A percentile compares a stretch with the other conserved stretches of the same genome.
phyloP scores from a whole-genome alignment of 1,284 basidiomycete genomes.

The Microbotryum scabiosae region DNA sequence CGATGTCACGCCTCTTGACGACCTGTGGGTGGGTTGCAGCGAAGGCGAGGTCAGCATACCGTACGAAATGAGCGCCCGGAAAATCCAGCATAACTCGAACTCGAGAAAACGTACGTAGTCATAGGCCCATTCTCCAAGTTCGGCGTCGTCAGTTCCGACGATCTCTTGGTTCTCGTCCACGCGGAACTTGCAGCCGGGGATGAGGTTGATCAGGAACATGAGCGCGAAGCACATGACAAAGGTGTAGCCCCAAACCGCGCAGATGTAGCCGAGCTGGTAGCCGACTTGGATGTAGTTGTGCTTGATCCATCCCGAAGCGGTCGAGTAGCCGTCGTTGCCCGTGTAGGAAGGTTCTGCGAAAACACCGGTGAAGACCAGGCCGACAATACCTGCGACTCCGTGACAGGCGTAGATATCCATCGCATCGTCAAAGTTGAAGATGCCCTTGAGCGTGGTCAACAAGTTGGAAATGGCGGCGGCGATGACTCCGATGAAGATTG shows the following conservation, averaged over 20 bases:
- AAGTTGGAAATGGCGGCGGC: conserved; percentile 73
- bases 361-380: conserved; percentile 71
- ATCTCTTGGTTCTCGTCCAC: conserved; percentile 76
- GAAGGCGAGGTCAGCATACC: too few species aligned
- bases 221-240: conserved; percentile 55
- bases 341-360: conserved; percentile 57
- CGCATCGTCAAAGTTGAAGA: conserved; percentile 59
- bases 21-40: too few species aligned
- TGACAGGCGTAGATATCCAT: conserved; percentile 50
- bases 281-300: conserved; percentile 64
- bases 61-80: too few species aligned
- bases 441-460: conserved; percentile 64
- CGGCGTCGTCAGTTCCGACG: conserved; percentile 84
- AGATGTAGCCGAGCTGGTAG: conserved; percentile 75
- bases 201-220: conserved; percentile 60
- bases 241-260: conserved; percentile 54
- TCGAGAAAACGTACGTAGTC: conserved; percentile 7
- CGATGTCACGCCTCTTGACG: too few species aligned
- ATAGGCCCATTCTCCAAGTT: conserved; percentile 40
- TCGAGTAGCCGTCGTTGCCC: conserved; percentile 45
- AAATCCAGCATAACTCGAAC: too few species aligned
- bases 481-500: conserved; percentile 64
- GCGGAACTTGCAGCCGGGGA: conserved; percentile 72
- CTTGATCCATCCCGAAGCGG: conserved; percentile 52
- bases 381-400: conserved; percentile 77